phyloP scores from a whole-genome alignment of 148 eudicot genomes.

The Arctostaphylos glauca region DNA sequence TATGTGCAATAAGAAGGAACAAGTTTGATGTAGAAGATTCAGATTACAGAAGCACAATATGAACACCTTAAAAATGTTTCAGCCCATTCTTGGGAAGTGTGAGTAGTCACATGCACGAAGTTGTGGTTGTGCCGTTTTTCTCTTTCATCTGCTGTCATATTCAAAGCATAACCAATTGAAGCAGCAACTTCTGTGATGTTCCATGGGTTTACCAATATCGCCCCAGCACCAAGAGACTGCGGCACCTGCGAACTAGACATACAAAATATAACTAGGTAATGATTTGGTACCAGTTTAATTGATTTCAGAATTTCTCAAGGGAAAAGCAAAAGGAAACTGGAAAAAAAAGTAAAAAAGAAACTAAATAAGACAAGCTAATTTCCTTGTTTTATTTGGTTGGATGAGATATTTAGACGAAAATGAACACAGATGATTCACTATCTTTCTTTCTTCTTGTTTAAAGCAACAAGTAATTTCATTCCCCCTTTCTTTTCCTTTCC shows the following conservation, averaged over 20 bases:
- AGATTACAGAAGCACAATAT: background rate
- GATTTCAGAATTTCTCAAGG: background rate
- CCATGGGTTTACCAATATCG: slow-evolving; percentile 83
- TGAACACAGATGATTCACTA: too few species aligned
- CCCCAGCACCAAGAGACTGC: slow-evolving; percentile 94
- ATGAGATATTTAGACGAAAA: too few species aligned
- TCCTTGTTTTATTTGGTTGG: too few species aligned
- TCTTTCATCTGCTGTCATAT: slow-evolving; percentile 73
- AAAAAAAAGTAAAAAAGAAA: background rate
- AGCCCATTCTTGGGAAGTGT: slow-evolving; percentile 85
- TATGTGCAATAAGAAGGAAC: background rate
- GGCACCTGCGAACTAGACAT: slow-evolving; percentile 77
- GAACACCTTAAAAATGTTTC: slow-evolving; percentile 67
- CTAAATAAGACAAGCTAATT: background rate
- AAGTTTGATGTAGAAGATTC: background rate
- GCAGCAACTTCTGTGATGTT: slow-evolving; percentile 75
- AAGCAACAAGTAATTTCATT: too few species aligned
- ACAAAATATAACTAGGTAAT: background rate
- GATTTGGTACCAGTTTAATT: background rate
- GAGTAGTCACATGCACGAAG: slow-evolving; percentile 68
- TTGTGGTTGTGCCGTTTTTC: slow-evolving; percentile 71
- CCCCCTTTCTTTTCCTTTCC: too few species aligned
- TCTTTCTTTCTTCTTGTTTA: too few species aligned
- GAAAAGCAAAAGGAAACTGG: too few species aligned
- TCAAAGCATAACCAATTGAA: slow-evolving; percentile 66